Evolutionary conservation across 2,329 filamentous ascomycete genomes (phyloP), one percentile per base, ranked within the genome.

Genomic region (Byssoonygena ceratinophila): DNA sequence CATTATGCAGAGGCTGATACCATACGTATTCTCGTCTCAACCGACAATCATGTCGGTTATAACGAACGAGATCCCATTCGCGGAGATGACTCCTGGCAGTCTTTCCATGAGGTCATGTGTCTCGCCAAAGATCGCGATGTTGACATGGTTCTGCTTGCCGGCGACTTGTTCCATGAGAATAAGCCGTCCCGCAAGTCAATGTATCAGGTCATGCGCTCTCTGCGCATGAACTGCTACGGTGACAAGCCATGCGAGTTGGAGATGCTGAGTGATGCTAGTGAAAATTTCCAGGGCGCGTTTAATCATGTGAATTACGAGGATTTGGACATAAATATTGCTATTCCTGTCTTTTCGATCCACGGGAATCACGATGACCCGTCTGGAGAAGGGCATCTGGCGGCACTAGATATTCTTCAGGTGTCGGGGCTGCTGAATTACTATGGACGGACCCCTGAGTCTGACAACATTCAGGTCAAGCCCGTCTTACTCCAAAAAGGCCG

Each of bases 241-340:
- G 87, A 94, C 71, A 96, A 94, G 64, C 92, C 92, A 0, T 97
- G 91, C 66, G 87, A 95, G 67, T 76, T 98, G 55, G 87, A 98
- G 68, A 89, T 97, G 69, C 76, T 98, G 41, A 94, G 89, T 64
- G 92, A 98, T 68, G 88, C 87, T 6, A 88, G 83, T 59, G 86
- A 94, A 62, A 87, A 91, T 57, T 96, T 98, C 61, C 84, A 88
- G 56, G 86, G 86, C 5, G 83, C 88, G 0, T 94, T 96, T 64
- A 84, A 88, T 46, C 86, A 96, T 66, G 91, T 95, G 69, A 98
- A 98, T 69, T 98, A 98, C 69, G 89, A 97, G 68, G 92, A 98
- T 63, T 82, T 87, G 22, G 88, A 98, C 61, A 96, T 98, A 68
- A 98, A 98, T 63, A 82, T 98, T 55, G 87, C 90, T 1, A 96